Conservation (phyloP, 805 yeast genomes). For the Candida boidinii region DNA sequence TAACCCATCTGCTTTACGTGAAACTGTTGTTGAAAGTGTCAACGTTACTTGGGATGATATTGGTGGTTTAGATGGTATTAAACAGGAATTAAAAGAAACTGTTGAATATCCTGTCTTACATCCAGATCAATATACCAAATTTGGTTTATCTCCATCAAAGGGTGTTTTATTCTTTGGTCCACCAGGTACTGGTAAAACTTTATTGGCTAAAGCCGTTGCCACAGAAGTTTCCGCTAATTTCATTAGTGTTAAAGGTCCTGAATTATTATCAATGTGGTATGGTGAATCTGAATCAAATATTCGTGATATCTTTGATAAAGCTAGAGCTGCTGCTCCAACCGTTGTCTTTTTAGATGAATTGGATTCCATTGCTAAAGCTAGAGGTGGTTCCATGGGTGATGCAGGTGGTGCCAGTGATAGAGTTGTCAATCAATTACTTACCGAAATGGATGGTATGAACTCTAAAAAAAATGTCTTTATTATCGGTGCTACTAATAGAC, state of each 20-base stretch:
- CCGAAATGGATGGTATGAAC: conserved; percentile 99
- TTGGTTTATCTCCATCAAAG: conserved; percentile 95
- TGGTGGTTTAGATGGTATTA: conserved; percentile 96
- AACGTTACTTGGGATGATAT: conserved; percentile 99
- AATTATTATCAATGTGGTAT: conserved; percentile 95
- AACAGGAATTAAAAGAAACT: conserved; percentile 95
- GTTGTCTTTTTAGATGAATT: conserved; percentile 97
- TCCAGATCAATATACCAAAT: conserved; percentile 97
- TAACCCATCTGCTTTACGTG: conserved; percentile 98
- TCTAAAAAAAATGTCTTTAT: conserved; percentile 98
- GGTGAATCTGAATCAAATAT: conserved; percentile 98
- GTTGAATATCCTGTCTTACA: conserved; percentile 98
- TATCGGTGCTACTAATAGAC: conserved; percentile 99
- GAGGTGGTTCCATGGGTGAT: conserved; percentile 88
- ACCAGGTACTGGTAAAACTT: conserved; percentile 99
- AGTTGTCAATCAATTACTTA: conserved; percentile 90
- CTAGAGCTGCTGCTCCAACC: conserved; percentile 99
- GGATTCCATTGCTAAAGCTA: conserved; percentile 94
- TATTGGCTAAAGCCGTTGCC: conserved; percentile 97
- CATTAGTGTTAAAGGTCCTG: conserved; percentile 96
- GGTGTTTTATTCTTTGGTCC: conserved; percentile 99
- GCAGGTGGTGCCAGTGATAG: conserved; percentile 97
- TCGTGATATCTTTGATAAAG: conserved; percentile 96
- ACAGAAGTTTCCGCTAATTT: conserved; percentile 98
- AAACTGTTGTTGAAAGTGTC: conserved; percentile 97